Base-by-base conservation (phyloP, 2,329 filamentous ascomycete species). In the Microdochium trichocladiopsis region DNA sequence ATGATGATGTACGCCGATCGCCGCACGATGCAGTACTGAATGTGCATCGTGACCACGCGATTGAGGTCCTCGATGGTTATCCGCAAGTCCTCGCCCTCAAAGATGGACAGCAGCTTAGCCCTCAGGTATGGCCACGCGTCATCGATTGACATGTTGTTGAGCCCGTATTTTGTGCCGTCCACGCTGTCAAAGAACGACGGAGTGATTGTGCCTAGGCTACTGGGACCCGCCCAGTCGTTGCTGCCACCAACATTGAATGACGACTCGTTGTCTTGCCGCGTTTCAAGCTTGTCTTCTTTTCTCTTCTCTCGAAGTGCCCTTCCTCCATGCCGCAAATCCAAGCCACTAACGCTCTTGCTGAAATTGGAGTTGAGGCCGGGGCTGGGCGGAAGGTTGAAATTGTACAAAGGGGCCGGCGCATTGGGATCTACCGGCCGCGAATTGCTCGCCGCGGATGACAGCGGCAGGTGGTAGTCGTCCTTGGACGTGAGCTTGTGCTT, bases 1-100 rank as follows among this genome's bases (percentile, higher is more conserved):
- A 93, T 73, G 53, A 94, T 81, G 37, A 84, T 73, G 50, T 83
- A 82, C 1, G 88, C 87, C 0, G 83, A 80, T 43, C 88, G 80
- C 52, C 86, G 84, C 63, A 90, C 84, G 49, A 93, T 81, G 64
- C 88, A 92, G 55, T 84, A 86, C 61, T 88, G 83, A 12, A 94
- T 83, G 63, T 94, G 88, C 59, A 90, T 80, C 56, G 78, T 80
- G n/a, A 93, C 88, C 1, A 93, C 78, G 18, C 84, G 77, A 62
- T 95, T 95, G 62, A 94, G 85, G 61, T 93, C 88, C 66, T 95
- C 90, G 5, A 94, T 82, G 0, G 89, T 88, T n/a, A 89, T 75
- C 33, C 87, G 79, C 18, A 92, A 71, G 57, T 91, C 88, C 63
- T 93, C 89, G 25, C 87, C 88, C 58, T 92, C 87, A 58, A 94